Conservation (phyloP, 2,329 filamentous ascomycete species). For the Cephalotrichum gorgonifer region DNA sequence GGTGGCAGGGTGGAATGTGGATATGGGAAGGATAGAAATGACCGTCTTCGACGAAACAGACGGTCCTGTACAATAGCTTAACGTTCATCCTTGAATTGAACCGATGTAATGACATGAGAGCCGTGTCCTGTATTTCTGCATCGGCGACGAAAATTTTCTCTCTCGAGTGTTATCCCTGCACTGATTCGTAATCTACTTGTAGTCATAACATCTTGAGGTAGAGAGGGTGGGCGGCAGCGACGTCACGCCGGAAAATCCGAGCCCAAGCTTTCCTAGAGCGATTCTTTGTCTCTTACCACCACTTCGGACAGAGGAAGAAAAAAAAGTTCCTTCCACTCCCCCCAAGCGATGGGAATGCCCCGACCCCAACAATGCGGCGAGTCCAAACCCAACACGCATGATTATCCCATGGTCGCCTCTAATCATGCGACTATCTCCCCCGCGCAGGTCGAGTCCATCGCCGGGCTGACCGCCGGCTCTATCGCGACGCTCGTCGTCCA, state of each 20-base stretch:
- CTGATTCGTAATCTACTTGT: no score
- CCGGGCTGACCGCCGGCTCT: slow-evolving; percentile 81
- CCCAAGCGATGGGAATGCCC: slow-evolving; percentile 13
- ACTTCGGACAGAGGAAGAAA: not conserved
- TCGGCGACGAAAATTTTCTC: no score
- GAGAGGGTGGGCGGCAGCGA: not conserved
- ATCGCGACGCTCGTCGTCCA: slow-evolving; percentile 81
- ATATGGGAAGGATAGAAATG: not conserved
- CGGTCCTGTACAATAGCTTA: not conserved
- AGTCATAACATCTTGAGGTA: not conserved
- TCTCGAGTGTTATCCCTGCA: no score
- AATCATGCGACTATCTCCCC: slow-evolving; percentile 55
- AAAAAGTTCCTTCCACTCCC: not conserved
- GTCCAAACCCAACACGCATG: not conserved
- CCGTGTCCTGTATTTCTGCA: not conserved
- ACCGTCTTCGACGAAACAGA: not conserved
- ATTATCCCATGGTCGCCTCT: slow-evolving; percentile 32
- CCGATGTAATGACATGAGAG: not conserved
- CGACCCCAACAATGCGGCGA: not conserved
- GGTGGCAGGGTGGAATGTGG: not conserved
- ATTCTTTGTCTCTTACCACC: not conserved
- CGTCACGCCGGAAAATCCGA: not conserved
- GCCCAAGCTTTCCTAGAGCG: not conserved
- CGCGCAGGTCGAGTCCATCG: slow-evolving; percentile 75
- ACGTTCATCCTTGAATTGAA: not conserved